Evolutionary conservation across 2,329 filamentous ascomycete genomes (phyloP).

Genomic region (Pezicula carpinea): DNA sequence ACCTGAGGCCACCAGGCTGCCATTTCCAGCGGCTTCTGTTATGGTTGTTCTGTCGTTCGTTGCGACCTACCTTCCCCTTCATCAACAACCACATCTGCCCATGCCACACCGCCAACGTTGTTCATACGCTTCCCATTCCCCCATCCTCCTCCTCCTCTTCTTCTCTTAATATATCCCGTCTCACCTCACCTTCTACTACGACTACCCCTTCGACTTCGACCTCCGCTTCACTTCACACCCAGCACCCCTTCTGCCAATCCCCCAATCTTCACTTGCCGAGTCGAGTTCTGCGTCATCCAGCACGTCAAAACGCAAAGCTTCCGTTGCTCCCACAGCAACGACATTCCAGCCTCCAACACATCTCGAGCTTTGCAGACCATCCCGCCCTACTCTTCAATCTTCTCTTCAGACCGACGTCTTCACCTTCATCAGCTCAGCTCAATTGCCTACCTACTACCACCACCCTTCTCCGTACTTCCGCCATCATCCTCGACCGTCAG

Average conservation of each 20-base stretch:
- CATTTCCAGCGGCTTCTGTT: too few species aligned
- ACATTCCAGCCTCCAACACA: background rate
- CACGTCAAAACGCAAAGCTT: background rate
- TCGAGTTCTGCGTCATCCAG: background rate
- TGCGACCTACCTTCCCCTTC: too few species aligned
- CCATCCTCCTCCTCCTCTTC: slow-evolving; percentile 27
- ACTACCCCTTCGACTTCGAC: too few species aligned
- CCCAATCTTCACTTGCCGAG: slow-evolving; percentile 13
- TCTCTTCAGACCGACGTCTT: background rate
- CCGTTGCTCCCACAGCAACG: slow-evolving; percentile 1
- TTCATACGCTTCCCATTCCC: slow-evolving; percentile 19
- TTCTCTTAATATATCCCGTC: slow-evolving; percentile 18
- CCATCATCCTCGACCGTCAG: background rate
- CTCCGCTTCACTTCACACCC: slow-evolving; percentile 15
- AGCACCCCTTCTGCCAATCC: slow-evolving; percentile 11
- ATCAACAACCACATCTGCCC: too few species aligned
- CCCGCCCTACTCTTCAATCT: background rate
- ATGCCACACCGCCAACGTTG: background rate
- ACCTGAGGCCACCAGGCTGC: too few species aligned
- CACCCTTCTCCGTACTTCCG: slow-evolving; percentile 7
- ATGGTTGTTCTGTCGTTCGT: too few species aligned
- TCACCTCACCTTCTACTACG: slow-evolving; percentile 26
- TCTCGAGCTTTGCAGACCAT: background rate
- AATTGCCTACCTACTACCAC: slow-evolving; percentile 10
- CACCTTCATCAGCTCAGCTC: slow-evolving; percentile 10